A percentile compares a stretch with the other conserved stretches of the same genome.
Conservation (phyloP, 2,329 filamentous ascomycete genomes). For the Arthroderma uncinatum region DNA sequence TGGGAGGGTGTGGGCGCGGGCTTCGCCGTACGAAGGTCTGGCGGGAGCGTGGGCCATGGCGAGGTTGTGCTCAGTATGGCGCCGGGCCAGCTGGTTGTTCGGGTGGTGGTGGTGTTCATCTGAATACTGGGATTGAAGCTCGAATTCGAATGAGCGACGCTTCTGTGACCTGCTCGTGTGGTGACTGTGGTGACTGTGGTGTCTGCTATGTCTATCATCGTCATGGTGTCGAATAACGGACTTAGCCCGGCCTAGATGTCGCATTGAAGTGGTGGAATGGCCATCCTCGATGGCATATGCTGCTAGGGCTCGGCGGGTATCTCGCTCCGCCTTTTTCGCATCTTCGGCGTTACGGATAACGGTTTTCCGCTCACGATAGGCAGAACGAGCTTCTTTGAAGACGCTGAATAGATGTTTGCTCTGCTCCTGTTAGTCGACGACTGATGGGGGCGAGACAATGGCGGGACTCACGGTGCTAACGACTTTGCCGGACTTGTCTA, state of each 20-base stretch:
- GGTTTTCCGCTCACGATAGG: constrained; percentile 79
- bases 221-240: constrained; percentile 17
- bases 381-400: constrained; percentile 82
- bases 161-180: constrained; percentile 22
- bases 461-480: constrained; percentile 62
- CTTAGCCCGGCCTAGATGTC: constrained; percentile 30
- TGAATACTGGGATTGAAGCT: constrained; percentile 7
- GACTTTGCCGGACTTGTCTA: constrained; percentile 84
- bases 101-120: constrained; percentile 11
- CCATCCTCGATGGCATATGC: constrained; percentile 40
- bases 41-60: constrained; percentile 9
- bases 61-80: constrained; percentile 31
- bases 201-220: constrained; percentile 1
- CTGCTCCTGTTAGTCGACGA: constrained; percentile 37
- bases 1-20: constrained; percentile 18
- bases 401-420: constrained; percentile 82
- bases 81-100: constrained; percentile 23
- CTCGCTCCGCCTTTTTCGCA: constrained; percentile 44
- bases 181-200: constrained; percentile 21
- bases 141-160: constrained; percentile 20
- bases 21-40: constrained; percentile 16
- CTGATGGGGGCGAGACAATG: constrained; percentile 13
- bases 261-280: constrained; percentile 33
- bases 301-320: constrained; percentile 49
- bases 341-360: constrained; percentile 63